Evolutionary conservation across 2,329 filamentous ascomycete genomes (phyloP), one percentile per base, ranked within the genome.

Genomic region (Fusarium goolgardi): DNA sequence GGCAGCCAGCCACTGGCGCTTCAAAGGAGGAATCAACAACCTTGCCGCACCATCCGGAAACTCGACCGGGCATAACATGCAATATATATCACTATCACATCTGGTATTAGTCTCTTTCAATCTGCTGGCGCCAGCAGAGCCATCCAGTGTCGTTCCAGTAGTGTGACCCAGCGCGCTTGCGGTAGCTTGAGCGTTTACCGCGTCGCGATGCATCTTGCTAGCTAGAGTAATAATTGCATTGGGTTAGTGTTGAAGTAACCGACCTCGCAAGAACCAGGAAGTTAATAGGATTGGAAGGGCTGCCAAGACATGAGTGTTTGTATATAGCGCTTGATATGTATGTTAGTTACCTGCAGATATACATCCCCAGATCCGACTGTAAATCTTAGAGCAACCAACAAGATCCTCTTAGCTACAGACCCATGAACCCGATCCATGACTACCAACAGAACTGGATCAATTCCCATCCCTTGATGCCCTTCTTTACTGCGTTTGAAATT

Each of bases 61-160:
- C 35, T 25, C 31, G 20, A 15, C n/a, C 18, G 9, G 9, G 15
- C 35, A 23, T 16, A 13, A 46, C 27, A 64, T 64, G 61, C 56
- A 60, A 46, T 21, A 32, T 25, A 16, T 21, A 37, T 64, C 61
- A 64, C 61, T 51, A 56, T 64, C 61, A 64, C 61, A 64, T 53
- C 40, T 31, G 10, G 16, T 25, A 20, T 31, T 40, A 25, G 47
- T 39, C 45, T 13, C 20, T 10, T 52, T 52, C 18, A 29, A 21
- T 29, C 16, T 21, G 9, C 12, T 34, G 46, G 45, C 59, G 59
- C 46, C 46, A 58, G 32, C 29, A 32, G 27, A 44, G 32, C 57
- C 57, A 60, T 32, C 51, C 27, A 43, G 51, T 39, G 52, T 27
- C 8, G 12, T 27, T 32, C 13, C n/a, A 60, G 45, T 37, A 44